Evolutionary conservation across 2,329 filamentous ascomycete genomes (phyloP).

Genomic region (Alternaria tenuissima): DNA sequence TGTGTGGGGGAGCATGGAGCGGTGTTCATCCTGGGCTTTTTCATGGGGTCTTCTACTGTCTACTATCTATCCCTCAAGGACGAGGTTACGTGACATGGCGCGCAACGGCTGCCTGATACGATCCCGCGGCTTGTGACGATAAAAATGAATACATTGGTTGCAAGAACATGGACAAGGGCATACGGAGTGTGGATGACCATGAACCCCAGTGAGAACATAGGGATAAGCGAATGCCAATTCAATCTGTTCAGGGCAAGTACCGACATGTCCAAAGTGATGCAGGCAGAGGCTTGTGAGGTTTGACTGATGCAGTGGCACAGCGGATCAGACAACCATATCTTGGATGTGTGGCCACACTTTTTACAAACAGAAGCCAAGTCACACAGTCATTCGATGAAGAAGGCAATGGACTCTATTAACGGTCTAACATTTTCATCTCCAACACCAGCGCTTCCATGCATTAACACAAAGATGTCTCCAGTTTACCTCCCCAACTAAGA

Average conservation of each 20-base stretch:
- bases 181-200: not conserved
- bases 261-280: not conserved
- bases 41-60: constrained; percentile 40
- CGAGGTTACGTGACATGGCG: constrained; percentile 38
- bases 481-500: not conserved
- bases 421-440: constrained; percentile 7
- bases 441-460: constrained; percentile 26
- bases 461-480: constrained; percentile 11
- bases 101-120: constrained; percentile 39
- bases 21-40: constrained; percentile 52
- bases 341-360: not conserved
- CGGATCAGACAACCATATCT: not conserved
- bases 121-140: constrained; percentile 49
- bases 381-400: not conserved
- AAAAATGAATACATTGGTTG: constrained; percentile 52
- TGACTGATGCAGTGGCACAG: not conserved
- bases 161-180: constrained; percentile 32
- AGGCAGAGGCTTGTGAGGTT: not conserved
- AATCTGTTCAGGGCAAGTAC: not conserved
- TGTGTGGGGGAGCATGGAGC: constrained; percentile 43
- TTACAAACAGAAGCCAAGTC: not conserved
- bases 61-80: constrained; percentile 30
- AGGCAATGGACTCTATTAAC: constrained; percentile 1
- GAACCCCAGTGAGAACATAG: constrained; percentile 2
- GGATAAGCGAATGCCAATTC: constrained; percentile 11